Base-by-base conservation (phyloP, 169 alveolate genomes). In the Plasmodium knowlesi region DNA sequence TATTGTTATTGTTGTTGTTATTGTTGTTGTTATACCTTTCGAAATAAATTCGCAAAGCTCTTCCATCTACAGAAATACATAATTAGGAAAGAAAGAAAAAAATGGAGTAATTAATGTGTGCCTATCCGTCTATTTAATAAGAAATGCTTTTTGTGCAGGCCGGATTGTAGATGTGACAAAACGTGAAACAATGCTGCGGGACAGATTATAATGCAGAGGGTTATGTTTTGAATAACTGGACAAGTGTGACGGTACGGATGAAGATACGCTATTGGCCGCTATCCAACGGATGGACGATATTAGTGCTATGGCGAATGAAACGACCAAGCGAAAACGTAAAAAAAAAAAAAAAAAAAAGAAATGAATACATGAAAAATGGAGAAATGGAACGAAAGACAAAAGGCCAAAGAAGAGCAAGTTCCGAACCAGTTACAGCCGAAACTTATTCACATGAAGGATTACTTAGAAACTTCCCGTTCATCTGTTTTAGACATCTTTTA, bases 381-480 rank as follows among this genome's bases (percentile, higher is more conserved):
- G 30, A 28, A 67, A 67, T 19, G 37, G n/a, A 22, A n/a, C 28
- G 19, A 61, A 2, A 0, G 72, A n/a, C 28, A 61, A 61, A 2
- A 0, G 72, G 28, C 19, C 72, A 61, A 67, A 61, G 19, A 67
- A 19, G 76, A 22, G n/a, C 41, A 67, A 39, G 50, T 10, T 22
- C 54, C 32, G 30, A 57, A 46, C 30, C n/a, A 16, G 50, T 70
- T 28, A 10, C 39, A 72, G 16, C 19, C 37, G n/a, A 22, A 86
- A 28, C 34, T 39, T 25, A 84, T 41, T n/a, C 22, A 8, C 19
- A 39, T 71, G 57, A 39, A 84, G 22, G 53, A 84, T 91, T 91
- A 91, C 95, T 91, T 91, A 91, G 74, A 82, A 91, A 53, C 74
- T 82, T 82, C 32, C 95, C 95, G 76, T 91, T 91, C 92, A 91